phyloP scores from a whole-genome alignment of 257 asterid species.

The Lavandula angustifolia region DNA sequence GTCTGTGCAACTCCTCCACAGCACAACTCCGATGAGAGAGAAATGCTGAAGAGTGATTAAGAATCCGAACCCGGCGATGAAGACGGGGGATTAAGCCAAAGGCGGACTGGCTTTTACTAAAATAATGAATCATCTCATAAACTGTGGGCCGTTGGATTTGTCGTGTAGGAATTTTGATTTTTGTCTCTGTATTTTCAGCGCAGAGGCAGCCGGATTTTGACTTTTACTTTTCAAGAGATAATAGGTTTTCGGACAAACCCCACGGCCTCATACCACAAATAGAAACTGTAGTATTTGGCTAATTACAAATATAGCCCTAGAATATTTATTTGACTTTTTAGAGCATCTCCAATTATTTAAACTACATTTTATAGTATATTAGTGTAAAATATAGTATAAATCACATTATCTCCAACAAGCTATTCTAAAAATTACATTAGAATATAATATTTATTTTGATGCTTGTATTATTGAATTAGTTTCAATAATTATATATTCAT shows the following conservation, averaged over 20 bases:
- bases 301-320: no score
- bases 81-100: constrained; percentile 22
- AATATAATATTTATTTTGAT: no score
- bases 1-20: constrained; percentile 23
- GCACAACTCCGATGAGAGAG: background rate
- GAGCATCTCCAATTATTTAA: no score
- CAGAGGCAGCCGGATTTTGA: constrained; percentile 3
- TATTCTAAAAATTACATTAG: no score
- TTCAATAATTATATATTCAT: no score
- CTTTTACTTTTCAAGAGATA: background rate
- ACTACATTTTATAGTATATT: no score
- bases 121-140: background rate
- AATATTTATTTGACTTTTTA: no score
- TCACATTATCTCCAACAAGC: no score
- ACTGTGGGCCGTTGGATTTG: constrained; percentile 25
- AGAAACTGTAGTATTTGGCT: no score
- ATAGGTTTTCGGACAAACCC: background rate
- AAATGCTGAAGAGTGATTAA: background rate
- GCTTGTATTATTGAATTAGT: no score
- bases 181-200: background rate
- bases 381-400: no score
- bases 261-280: no score
- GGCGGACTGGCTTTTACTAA: background rate
- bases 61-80: constrained; percentile 35
- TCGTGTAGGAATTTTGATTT: background rate